Base-by-base conservation (phyloP, 2,329 filamentous ascomycete genomes). In the Fusarium fujikuroi region DNA sequence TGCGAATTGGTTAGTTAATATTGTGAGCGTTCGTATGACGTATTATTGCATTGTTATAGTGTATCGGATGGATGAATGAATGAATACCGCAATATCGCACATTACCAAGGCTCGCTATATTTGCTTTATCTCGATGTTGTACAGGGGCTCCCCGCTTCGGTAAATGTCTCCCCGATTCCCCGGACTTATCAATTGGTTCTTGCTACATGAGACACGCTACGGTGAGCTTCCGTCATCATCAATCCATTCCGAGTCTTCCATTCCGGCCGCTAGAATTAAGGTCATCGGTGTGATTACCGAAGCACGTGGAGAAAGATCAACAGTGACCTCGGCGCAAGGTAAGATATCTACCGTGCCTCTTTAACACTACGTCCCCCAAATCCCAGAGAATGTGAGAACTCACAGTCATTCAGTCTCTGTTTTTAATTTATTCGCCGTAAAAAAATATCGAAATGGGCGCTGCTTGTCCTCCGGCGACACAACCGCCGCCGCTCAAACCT, bases 281-380 rank as follows among this genome's bases (percentile, higher is more conserved):
- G 34, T 32, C 42, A 61, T 74, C 71, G 71, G 71, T 23, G 52
- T 59, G 53, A 61, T 63, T 60, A 69, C 71, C 71, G 71, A 74
- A 73, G 71, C 71, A 73, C 64, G 71, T 74, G 71, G 71, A 74
- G 71, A 60, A 59, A 42, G 57, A 66, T 52, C 63, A 68, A 54
- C 54, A 60, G 30, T 57, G 58, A 69, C 63, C 71, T 74, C 63
- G 71, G 71, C 66, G 67, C 40, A 57, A 28, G 37, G 34, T 50
- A 64, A 39, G 53, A 47, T 28, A 43, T 57, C 12, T 57, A 32
- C 32, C n/a, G 42, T 59, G 32, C 23, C 46, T 32, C 42, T 37
- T 53, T 39, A 43, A 52, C 61, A 10, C 43, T 64, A 23, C 69
- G 30, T 32, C 52, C 44, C 44, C 42, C 66, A 47, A 64, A 47